phyloP scores from a whole-genome alignment of 2,329 filamentous ascomycete species.

The Spiromastix sp. region DNA sequence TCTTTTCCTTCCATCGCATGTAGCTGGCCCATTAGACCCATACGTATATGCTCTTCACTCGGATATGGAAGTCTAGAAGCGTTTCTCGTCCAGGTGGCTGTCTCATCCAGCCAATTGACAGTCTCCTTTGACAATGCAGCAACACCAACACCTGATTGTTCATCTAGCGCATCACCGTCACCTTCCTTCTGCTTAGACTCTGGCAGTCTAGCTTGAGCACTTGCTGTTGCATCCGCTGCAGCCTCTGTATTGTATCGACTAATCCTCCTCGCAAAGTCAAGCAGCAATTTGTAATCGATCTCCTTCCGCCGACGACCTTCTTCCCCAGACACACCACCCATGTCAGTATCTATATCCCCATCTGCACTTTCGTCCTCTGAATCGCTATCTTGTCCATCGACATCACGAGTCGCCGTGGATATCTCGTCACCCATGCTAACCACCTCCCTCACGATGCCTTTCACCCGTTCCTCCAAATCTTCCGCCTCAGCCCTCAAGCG shows the following conservation, averaged over 20 bases:
- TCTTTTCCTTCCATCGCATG: conserved; percentile 47
- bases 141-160: conserved; percentile 16
- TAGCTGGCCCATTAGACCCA: conserved; percentile 36
- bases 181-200: conserved; percentile 2
- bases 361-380: conserved; percentile 11
- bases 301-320: conserved; percentile 20
- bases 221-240: conserved; percentile 30
- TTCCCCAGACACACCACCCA: conserved; percentile 10
- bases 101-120: conserved; percentile 32
- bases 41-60: conserved; percentile 33
- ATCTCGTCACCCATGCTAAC: conserved; percentile 32
- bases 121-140: conserved; percentile 29
- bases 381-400: conserved; percentile 8
- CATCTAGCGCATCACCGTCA: conserved; percentile 3
- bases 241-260: conserved; percentile 38
- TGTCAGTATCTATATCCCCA: conserved; percentile 12
- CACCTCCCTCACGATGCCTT: conserved; percentile 30
- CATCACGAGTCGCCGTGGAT: conserved; percentile 17
- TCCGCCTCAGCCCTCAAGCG: conserved; percentile 30
- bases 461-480: conserved; percentile 30
- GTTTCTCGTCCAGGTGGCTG: conserved; percentile 29
- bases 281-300: conserved; percentile 33
- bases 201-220: conserved; percentile 9
- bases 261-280: conserved; percentile 36
- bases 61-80: conserved; percentile 35